phyloP scores from a whole-genome alignment of 2,329 filamentous ascomycete species.

The Cladosporium sp. region DNA sequence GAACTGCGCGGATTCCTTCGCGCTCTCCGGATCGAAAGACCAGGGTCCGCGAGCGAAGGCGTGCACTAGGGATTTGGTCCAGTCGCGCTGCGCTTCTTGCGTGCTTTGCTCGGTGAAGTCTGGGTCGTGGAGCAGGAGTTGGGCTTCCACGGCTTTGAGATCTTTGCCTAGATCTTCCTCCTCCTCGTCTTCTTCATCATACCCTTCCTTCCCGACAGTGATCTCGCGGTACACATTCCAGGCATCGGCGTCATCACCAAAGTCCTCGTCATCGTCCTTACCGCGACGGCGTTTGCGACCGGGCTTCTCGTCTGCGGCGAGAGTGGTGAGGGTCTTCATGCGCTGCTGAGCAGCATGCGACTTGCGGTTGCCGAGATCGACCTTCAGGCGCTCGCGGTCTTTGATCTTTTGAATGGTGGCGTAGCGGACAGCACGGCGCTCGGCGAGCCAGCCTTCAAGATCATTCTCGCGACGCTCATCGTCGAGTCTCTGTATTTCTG shows the following conservation, averaged over 20 bases:
- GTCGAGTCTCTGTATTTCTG: conserved; percentile 81
- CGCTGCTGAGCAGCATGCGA: conserved; percentile 93
- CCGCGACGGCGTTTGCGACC: conserved; percentile 78
- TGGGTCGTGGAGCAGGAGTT: conserved; percentile 83
- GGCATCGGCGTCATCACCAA: conserved; percentile 88
- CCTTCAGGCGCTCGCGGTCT: conserved; percentile 88
- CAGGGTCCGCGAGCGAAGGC: conserved; percentile 86
- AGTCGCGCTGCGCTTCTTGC: conserved; percentile 87
- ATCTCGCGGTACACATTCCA: conserved; percentile 97
- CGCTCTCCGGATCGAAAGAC: conserved; percentile 77
- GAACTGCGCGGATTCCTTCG: conserved; percentile 80
- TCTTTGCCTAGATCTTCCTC: conserved; percentile 79
- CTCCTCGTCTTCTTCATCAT: conserved; percentile 91
- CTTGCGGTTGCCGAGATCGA: conserved; percentile 93
- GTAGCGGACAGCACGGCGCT: conserved; percentile 71
- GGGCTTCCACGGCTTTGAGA: conserved; percentile 76
- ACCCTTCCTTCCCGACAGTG: conserved; percentile 82
- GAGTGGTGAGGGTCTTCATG: conserved; percentile 97
- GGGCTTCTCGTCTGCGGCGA: conserved; percentile 81
- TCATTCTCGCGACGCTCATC: conserved; percentile 80
- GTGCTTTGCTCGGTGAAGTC: conserved; percentile 91
- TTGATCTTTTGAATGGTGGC: conserved; percentile 80
- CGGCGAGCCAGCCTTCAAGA: conserved; percentile 81
- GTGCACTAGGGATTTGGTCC: conserved; percentile 89
- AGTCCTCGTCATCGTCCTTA: conserved; percentile 94